phyloP scores from a whole-genome alignment of 352 stramenopile genomes.

The Phytophthora aleatoria region DNA sequence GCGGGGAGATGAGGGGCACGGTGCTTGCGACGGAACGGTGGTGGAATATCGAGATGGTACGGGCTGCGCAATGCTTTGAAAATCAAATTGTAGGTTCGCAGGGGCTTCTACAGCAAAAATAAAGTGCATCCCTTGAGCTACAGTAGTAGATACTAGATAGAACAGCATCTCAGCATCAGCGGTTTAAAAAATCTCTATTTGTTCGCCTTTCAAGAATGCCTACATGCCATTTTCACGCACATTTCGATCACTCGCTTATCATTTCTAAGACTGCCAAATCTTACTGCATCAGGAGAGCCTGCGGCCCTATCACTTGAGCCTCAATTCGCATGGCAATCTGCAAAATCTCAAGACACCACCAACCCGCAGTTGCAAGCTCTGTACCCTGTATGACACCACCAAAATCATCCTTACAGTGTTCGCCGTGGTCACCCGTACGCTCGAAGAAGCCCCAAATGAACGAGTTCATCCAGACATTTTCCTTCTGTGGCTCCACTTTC shows the following conservation, averaged over 20 bases:
- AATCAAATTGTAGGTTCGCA: too few species aligned
- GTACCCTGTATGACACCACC: constrained; percentile 57
- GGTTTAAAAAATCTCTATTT: too few species aligned
- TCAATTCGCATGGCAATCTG: constrained; percentile 60
- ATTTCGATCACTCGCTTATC: too few species aligned
- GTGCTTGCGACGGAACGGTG: not conserved
- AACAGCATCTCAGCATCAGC: too few species aligned
- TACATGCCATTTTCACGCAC: too few species aligned
- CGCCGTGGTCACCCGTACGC: constrained; percentile 25
- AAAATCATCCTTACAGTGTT: constrained; percentile 54
- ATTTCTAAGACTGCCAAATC: too few species aligned
- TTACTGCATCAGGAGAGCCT: constrained; percentile 35
- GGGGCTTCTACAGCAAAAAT: too few species aligned
- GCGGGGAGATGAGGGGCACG: not conserved
- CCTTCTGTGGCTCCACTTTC: constrained; percentile 39
- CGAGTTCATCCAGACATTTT: constrained; percentile 65
- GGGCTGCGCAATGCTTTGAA: too few species aligned
- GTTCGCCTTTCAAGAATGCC: too few species aligned
- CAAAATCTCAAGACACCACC: constrained; percentile 69
- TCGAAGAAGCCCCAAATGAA: constrained; percentile 63
- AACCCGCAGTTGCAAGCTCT: constrained; percentile 46
- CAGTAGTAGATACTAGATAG: too few species aligned
- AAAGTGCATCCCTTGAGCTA: too few species aligned
- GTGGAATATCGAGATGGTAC: not conserved
- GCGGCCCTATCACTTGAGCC: constrained; percentile 48